A percentile compares a stretch with the other conserved stretches of the same genome.
Conservation (phyloP, 2,329 filamentous ascomycete genomes). For the Raffaelea deltoideospora region DNA sequence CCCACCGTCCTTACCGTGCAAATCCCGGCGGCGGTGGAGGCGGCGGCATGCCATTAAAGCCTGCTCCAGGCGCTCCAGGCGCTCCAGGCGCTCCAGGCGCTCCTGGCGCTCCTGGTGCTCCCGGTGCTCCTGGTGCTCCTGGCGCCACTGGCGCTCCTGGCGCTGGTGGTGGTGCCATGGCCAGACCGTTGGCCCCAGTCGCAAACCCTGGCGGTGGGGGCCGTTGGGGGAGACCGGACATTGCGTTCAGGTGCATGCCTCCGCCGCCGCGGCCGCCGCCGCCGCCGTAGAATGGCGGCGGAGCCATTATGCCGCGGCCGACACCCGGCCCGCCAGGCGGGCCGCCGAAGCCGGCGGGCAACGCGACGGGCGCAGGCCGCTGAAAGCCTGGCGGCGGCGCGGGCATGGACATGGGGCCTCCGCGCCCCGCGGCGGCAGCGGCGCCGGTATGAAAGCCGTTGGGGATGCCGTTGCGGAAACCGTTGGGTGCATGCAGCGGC, state of each 20-base stretch:
- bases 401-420: too few species aligned
- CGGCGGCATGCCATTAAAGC: slow-evolving; percentile 8
- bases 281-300: slow-evolving; percentile 12
- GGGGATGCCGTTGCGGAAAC: not conserved
- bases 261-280: slow-evolving; percentile 13
- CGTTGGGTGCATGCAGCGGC: not conserved
- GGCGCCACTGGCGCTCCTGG: slow-evolving; percentile 15
- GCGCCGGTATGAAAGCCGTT: too few species aligned
- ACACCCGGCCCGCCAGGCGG: slow-evolving; percentile 2
- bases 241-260: slow-evolving; percentile 31
- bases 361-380: too few species aligned
- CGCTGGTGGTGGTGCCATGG: slow-evolving; percentile 25
- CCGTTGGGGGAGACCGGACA: slow-evolving; percentile 33
- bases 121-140: too few species aligned
- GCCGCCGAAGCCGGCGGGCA: slow-evolving; percentile 22
- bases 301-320: slow-evolving; percentile 8
- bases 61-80: not conserved
- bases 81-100: not conserved
- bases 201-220: slow-evolving; percentile 25
- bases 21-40: slow-evolving; percentile 13
- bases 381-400: slow-evolving; percentile 9
- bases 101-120: slow-evolving; percentile 1
- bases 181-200: slow-evolving; percentile 18
- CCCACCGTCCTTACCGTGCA: too few species aligned
- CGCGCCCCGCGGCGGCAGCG: too few species aligned